Conservation (phyloP, 2,329 filamentous ascomycete species). For the Alternaria tenuissima region DNA sequence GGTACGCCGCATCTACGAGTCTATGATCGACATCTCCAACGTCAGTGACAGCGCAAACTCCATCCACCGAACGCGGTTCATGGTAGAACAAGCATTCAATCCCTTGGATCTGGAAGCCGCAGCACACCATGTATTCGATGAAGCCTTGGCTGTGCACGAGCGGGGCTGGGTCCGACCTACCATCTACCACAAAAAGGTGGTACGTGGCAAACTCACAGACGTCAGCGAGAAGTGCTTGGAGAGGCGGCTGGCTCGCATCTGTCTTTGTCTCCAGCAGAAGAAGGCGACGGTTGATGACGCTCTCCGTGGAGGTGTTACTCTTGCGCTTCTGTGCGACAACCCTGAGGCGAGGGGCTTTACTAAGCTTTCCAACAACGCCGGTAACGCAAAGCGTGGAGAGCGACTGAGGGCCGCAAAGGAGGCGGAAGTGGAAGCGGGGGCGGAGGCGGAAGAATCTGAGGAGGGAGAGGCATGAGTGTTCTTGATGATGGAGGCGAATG, state of each 20-base stretch:
- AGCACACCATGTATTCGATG: conserved; percentile 43
- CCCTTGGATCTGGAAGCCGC: conserved; percentile 36
- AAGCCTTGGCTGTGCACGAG: conserved; percentile 34
- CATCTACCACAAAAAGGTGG: conserved; percentile 35
- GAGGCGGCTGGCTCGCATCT: conserved; percentile 32
- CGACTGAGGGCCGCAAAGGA: conserved; percentile 18
- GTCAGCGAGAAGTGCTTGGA: conserved; percentile 25
- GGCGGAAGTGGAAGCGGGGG: background rate
- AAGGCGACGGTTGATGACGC: conserved; percentile 43
- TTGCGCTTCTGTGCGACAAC: conserved; percentile 38
- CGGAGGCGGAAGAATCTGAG: background rate
- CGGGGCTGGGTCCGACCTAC: conserved; percentile 30
- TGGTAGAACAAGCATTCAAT: conserved; percentile 9
- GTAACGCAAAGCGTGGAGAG: conserved; percentile 31
- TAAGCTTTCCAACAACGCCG: conserved; percentile 36
- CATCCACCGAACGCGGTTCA: conserved; percentile 33
- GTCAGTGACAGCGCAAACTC: conserved; percentile 27
- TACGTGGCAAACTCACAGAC: conserved; percentile 36
- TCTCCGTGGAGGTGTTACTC: conserved; percentile 33
- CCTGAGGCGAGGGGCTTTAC: conserved; percentile 28
- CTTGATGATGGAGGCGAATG: background rate
- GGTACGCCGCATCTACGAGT: conserved; percentile 41
- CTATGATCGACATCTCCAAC: conserved; percentile 36
- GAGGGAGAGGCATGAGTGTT: background rate
- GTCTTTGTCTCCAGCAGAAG: conserved; percentile 22